phyloP scores from a whole-genome alignment of 2,329 filamentous ascomycete species.

The Lecanoromycetidae sp. region DNA sequence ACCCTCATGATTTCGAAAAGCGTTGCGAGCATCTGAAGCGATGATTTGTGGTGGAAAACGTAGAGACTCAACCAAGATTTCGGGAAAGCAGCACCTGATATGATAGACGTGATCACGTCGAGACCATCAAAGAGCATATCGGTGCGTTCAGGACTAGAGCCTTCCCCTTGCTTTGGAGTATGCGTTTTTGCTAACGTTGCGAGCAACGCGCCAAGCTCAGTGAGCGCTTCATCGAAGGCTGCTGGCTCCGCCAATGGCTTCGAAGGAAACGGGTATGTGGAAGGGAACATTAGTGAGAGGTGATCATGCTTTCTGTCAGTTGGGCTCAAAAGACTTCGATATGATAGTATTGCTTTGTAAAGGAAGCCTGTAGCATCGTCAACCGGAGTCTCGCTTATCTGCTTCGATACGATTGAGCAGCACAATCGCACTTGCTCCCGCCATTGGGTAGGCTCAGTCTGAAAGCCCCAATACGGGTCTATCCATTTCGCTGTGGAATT shows the following conservation, averaged over 20 bases:
- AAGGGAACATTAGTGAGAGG: conserved; percentile 81
- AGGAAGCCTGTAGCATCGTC: conserved; percentile 84
- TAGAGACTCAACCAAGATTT: conserved; percentile 81
- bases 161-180: conserved; percentile 60
- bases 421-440: conserved; percentile 86
- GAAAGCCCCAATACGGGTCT: conserved; percentile 80
- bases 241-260: conserved; percentile 50
- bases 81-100: conserved; percentile 83
- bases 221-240: conserved; percentile 71
- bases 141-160: conserved; percentile 47
- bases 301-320: conserved; percentile 45
- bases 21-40: conserved; percentile 74
- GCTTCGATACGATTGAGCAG: conserved; percentile 80
- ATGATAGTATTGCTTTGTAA: conserved; percentile 82
- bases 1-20: conserved; percentile 69
- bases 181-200: conserved; percentile 67
- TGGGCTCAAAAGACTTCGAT: conserved; percentile 60
- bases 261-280: conserved; percentile 74
- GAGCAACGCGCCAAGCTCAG: conserved; percentile 79
- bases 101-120: conserved; percentile 75
- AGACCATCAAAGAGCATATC: conserved; percentile 66
- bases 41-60: conserved; percentile 84
- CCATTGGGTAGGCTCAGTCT: conserved; percentile 66
- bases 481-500: conserved; percentile 84
- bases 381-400: conserved; percentile 63